phyloP scores from a whole-genome alignment of 495 filamentous ascomycete genomes.

The Ramalina intermedia region DNA sequence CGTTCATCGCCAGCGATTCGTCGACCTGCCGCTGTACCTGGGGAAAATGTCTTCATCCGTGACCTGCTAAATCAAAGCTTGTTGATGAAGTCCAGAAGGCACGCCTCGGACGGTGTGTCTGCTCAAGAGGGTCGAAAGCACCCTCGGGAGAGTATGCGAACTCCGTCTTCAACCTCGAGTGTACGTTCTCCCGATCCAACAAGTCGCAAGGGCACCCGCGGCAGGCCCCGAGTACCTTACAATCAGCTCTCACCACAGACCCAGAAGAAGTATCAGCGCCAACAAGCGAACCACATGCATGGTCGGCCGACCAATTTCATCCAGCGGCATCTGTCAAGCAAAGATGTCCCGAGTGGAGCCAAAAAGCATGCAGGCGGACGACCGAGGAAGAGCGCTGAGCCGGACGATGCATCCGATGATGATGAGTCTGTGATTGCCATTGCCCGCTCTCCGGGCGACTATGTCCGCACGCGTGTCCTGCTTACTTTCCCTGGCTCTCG shows the following conservation, averaged over 20 bases:
- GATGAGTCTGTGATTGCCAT: constrained; percentile 27
- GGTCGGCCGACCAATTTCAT: too few relatives aligned
- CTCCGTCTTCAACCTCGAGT: neutral
- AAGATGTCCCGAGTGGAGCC: too few relatives aligned
- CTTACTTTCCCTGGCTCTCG: constrained; percentile 59
- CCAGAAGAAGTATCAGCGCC: neutral
- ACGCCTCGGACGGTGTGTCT: too few relatives aligned
- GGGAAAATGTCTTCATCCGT: too few relatives aligned
- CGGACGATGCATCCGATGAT: constrained; percentile 28
- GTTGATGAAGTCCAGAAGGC: too few relatives aligned
- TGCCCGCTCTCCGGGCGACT: constrained; percentile 55
- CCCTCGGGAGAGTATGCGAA: too few relatives aligned
- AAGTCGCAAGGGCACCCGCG: neutral
- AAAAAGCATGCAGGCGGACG: neutral
- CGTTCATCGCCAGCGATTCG: too few relatives aligned
- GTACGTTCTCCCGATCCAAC: neutral
- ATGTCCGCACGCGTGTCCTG: constrained; percentile 56
- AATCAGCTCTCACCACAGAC: neutral
- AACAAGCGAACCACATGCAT: too few relatives aligned
- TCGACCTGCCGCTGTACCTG: too few relatives aligned
- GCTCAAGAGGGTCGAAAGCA: too few relatives aligned
- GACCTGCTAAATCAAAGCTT: too few relatives aligned
- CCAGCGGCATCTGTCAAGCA: too few relatives aligned
- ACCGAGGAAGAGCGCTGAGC: constrained; percentile 5
- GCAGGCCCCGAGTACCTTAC: neutral